Conservation (phyloP, 1,284 basidiomycete genomes). For the Moniliophthora roreri region DNA sequence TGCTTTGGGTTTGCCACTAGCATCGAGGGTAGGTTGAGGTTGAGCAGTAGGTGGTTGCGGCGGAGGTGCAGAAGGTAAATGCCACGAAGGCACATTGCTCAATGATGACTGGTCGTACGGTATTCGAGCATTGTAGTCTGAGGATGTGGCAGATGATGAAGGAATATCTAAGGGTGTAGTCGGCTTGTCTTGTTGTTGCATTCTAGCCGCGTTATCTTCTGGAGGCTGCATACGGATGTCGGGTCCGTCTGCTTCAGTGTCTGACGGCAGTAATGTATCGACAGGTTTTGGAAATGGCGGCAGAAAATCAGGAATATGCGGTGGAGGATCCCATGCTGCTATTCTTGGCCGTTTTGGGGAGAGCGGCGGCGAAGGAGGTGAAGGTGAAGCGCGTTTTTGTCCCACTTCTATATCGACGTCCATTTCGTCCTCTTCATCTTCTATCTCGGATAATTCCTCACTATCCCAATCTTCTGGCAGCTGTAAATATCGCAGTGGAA, state of each 20-base stretch:
- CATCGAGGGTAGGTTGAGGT: too few relatives aligned
- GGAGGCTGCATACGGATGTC: slow-evolving; percentile 28
- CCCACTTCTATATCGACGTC: slow-evolving; percentile 18
- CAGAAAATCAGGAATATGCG: slow-evolving; percentile 62
- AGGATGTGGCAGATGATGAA: slow-evolving; percentile 44
- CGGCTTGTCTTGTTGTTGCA: slow-evolving; percentile 12
- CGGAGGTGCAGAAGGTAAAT: slow-evolving; percentile 52
- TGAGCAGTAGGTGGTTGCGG: slow-evolving; percentile 19
- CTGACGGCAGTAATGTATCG: slow-evolving; percentile 29
- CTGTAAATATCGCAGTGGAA: slow-evolving; percentile 54
- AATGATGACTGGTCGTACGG: slow-evolving; percentile 71
- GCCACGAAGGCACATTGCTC: slow-evolving; percentile 59
- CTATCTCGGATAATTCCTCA: slow-evolving; percentile 28
- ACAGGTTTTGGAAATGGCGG: slow-evolving; percentile 62
- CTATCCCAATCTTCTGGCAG: slow-evolving; percentile 40
- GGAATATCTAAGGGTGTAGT: slow-evolving; percentile 39
- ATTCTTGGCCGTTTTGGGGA: slow-evolving; percentile 55
- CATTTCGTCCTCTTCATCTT: slow-evolving; percentile 30
- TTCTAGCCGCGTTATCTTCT: slow-evolving; percentile 26
- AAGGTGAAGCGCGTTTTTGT: slow-evolving; percentile 46
- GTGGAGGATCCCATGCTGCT: slow-evolving; percentile 56
- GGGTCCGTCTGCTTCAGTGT: slow-evolving; percentile 31
- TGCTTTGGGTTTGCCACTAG: slow-evolving; percentile 37
- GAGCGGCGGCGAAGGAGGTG: slow-evolving; percentile 52
- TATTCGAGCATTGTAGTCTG: slow-evolving; percentile 67